phyloP scores from a whole-genome alignment of 306 rosid genomes.

The Trifolium repens region DNA sequence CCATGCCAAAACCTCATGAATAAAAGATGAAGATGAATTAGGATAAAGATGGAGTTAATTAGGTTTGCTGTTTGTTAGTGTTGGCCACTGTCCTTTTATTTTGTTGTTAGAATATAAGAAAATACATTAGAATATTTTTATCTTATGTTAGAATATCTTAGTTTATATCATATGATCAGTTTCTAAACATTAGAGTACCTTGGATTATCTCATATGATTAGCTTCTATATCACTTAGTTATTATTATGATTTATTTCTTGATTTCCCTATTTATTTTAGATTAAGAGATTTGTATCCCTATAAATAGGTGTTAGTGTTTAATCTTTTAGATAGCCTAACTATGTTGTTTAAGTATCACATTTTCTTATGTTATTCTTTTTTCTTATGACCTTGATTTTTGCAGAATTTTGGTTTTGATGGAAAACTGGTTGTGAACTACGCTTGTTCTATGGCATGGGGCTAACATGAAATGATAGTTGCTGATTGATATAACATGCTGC shows the following conservation, averaged over 20 bases:
- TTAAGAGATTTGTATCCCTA: too few species aligned
- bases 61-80: too few species aligned
- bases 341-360: background rate
- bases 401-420: constrained; percentile 98
- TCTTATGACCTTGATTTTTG: constrained; percentile 34
- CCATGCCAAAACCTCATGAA: too few species aligned
- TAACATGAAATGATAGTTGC: constrained; percentile 46
- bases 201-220: background rate
- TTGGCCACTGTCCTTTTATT: constrained; percentile 1
- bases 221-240: too few species aligned
- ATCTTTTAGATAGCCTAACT: background rate
- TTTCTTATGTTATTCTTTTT: constrained; percentile 33
- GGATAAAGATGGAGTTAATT: too few species aligned
- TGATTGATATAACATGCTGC: constrained; percentile 24
- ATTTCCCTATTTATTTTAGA: too few species aligned
- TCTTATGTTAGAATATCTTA: background rate
- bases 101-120: background rate
- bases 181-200: background rate
- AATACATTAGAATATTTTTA: background rate
- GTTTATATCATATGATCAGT: background rate
- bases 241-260: too few species aligned
- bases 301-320: too few species aligned
- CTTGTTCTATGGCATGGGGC: constrained; percentile 99
- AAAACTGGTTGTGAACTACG: constrained; percentile 82
- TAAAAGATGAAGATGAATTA: too few species aligned